phyloP scores from a whole-genome alignment of 2,329 filamentous ascomycete genomes.

The Knufia petricola region DNA sequence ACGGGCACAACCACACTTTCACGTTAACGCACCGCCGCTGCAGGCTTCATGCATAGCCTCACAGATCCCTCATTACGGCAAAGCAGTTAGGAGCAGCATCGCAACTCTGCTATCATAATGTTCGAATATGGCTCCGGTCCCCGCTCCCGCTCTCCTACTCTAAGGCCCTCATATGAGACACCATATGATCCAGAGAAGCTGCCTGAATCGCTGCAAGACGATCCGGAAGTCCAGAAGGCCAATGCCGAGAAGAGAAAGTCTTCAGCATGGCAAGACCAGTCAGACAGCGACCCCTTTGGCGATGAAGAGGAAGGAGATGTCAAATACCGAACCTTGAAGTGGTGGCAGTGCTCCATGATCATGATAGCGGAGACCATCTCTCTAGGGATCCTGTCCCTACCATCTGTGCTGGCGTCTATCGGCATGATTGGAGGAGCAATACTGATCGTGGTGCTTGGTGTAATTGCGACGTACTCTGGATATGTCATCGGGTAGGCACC shows the following conservation, averaged over 20 bases:
- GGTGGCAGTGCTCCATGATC: constrained; percentile 27
- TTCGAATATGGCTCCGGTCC: neutral
- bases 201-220: constrained; percentile 4
- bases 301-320: constrained; percentile 15
- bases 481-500: constrained; percentile 49
- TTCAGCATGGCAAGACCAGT: neutral
- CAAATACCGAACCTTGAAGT: constrained; percentile 18
- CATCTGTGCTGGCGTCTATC: constrained; percentile 42
- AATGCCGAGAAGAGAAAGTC: constrained; percentile 1
- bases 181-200: constrained; percentile 3
- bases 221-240: neutral
- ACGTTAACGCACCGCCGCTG: too few relatives aligned
- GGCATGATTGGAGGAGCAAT: constrained; percentile 47
- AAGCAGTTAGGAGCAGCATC: neutral
- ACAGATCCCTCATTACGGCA: too few relatives aligned
- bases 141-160: constrained; percentile 3
- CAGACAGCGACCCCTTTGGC: constrained; percentile 13
- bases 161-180: neutral
- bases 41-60: too few relatives aligned
- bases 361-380: constrained; percentile 54
- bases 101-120: neutral
- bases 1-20: too few relatives aligned
- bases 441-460: constrained; percentile 43
- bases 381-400: constrained; percentile 47
- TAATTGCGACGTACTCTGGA: constrained; percentile 51